These are phyloP conservation scores for Diplodia seriata DNA, from an alignment of 2,329 filamentous ascomycete genomes.

Conservation along the genomic window DNA sequence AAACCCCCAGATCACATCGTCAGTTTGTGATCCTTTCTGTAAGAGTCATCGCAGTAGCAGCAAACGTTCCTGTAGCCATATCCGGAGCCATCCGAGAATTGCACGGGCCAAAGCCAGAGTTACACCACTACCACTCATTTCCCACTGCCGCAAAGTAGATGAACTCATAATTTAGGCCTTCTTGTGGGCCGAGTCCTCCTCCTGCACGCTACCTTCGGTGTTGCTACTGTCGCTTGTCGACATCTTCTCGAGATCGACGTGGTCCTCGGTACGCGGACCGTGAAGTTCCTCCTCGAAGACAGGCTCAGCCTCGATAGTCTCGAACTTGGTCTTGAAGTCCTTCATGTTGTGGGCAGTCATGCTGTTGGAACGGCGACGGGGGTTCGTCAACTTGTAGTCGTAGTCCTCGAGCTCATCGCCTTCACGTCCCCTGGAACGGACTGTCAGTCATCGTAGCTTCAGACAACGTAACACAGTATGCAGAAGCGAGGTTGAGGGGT, in stretches of 20 bases:
- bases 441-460: conserved; percentile 35
- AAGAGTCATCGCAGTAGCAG: conserved; percentile 27
- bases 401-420: conserved; percentile 87
- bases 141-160: conserved; percentile 14
- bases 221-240: conserved; percentile 54
- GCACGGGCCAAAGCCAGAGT: not conserved
- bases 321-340: conserved; percentile 96
- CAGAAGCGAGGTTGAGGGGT: not conserved
- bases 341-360: conserved; percentile 71
- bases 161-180: conserved; percentile 14
- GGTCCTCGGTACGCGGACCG: conserved; percentile 67
- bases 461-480: not conserved
- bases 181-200: conserved; percentile 52
- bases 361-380: conserved; percentile 91
- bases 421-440: conserved; percentile 71
- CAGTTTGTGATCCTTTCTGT: conserved; percentile 30
- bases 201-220: conserved; percentile 67
- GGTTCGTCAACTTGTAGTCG: conserved; percentile 81
- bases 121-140: conserved; percentile 19
- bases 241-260: conserved; percentile 58
- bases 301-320: conserved; percentile 85
- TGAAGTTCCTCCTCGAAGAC: conserved; percentile 90
- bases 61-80: not conserved
- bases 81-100: conserved; percentile 2
- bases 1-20: conserved; percentile 29